phyloP scores from a whole-genome alignment of 805 yeast genomes.

The Yamadazyma phyllophila region DNA sequence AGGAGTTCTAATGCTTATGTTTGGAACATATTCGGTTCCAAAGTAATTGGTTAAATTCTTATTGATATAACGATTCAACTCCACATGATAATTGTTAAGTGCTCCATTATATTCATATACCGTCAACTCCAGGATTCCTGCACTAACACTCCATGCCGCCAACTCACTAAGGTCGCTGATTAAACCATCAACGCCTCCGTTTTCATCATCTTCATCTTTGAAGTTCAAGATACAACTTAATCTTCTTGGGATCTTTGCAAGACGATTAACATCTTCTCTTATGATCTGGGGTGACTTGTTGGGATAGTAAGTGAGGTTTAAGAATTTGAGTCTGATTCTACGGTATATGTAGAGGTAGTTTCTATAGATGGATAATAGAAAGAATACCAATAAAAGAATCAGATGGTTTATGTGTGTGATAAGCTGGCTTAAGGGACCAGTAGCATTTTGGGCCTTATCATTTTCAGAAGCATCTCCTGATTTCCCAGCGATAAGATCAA shows the following conservation, averaged over 20 bases:
- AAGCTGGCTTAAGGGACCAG: constrained; percentile 3
- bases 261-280: constrained; percentile 72
- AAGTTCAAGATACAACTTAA: constrained; percentile 73
- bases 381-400: constrained; percentile 50
- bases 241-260: constrained; percentile 74
- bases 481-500: not conserved
- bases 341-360: constrained; percentile 52
- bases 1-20: constrained; percentile 61
- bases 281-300: constrained; percentile 81
- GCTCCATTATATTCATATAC: constrained; percentile 80
- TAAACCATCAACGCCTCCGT: constrained; percentile 84
- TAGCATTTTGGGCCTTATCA: not conserved
- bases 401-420: constrained; percentile 39
- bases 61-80: constrained; percentile 54
- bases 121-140: constrained; percentile 72
- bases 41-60: constrained; percentile 67
- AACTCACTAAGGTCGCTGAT: constrained; percentile 75
- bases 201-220: constrained; percentile 76
- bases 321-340: constrained; percentile 52
- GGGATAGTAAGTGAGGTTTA: constrained; percentile 62
- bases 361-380: constrained; percentile 55
- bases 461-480: no score
- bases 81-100: constrained; percentile 48
- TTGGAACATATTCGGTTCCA: constrained; percentile 68
- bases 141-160: constrained; percentile 83